Evolutionary conservation across 1,139 yeast species (phyloP).

Genomic region (Debaryomyces subglobosus): DNA sequence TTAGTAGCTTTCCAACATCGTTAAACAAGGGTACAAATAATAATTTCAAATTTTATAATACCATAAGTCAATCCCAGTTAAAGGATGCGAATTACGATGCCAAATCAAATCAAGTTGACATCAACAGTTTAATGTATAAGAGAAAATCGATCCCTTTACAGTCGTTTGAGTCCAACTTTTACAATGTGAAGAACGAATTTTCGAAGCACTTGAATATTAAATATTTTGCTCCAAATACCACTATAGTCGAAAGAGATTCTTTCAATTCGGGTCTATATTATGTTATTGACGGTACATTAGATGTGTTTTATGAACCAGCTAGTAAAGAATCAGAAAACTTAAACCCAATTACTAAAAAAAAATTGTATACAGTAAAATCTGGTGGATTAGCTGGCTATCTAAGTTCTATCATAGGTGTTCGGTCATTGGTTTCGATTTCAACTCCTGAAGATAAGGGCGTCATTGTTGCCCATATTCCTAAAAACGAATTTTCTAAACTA

Average conservation of each 20-base stretch:
- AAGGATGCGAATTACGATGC: constrained; percentile 5
- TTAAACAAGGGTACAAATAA: constrained; percentile 21
- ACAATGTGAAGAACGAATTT: constrained; percentile 63
- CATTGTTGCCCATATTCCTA: constrained; percentile 74
- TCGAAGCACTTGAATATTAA: constrained; percentile 63
- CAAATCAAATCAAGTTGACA: constrained; percentile 4
- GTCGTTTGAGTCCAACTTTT: constrained; percentile 35
- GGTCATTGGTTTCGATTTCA: constrained; percentile 71
- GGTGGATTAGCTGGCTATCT: constrained; percentile 92
- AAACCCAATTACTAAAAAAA: constrained; percentile 9
- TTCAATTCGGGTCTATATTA: constrained; percentile 76
- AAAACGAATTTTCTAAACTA: constrained; percentile 61
- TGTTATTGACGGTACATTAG: constrained; percentile 76
- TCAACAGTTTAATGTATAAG: neutral
- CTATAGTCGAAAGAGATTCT: constrained; percentile 64
- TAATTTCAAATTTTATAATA: constrained; percentile 26
- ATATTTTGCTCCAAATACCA: constrained; percentile 55
- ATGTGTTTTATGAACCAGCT: constrained; percentile 47
- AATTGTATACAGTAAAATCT: constrained; percentile 60
- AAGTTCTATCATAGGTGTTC: constrained; percentile 77
- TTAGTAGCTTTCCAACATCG: constrained; percentile 18
- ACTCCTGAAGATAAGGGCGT: constrained; percentile 56
- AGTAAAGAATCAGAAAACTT: constrained; percentile 25
- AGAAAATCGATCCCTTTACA: neutral
- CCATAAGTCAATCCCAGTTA: constrained; percentile 29